A percentile compares a stretch with the other conserved stretches of the same genome.
Evolutionary conservation across 2,329 filamentous ascomycete genomes (phyloP).

Genomic region (Fusarium acutatum): DNA sequence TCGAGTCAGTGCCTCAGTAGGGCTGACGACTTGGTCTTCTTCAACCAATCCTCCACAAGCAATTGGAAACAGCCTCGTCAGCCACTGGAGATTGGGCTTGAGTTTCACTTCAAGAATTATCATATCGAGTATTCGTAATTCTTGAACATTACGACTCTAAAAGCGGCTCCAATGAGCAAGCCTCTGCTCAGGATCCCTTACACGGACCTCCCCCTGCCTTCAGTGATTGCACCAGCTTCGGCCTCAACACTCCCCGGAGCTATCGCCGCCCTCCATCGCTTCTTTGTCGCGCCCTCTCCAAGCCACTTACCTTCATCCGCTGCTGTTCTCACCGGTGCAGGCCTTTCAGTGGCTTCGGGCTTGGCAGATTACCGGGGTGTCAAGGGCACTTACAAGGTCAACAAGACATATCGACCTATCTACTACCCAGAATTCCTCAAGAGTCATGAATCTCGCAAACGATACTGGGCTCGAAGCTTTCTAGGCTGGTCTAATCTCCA

Average conservation of each 20-base stretch:
- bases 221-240: slow-evolving; percentile 76
- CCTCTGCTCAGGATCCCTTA: slow-evolving; percentile 90
- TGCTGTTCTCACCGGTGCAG: slow-evolving; percentile 77
- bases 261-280: slow-evolving; percentile 77
- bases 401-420: slow-evolving; percentile 89
- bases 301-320: slow-evolving; percentile 57
- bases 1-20: background rate
- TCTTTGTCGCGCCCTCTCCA: slow-evolving; percentile 72
- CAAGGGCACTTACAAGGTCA: slow-evolving; percentile 91
- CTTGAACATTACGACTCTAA: background rate
- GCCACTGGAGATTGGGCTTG: background rate
- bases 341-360: slow-evolving; percentile 91
- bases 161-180: slow-evolving; percentile 63
- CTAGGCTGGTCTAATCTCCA: slow-evolving; percentile 88
- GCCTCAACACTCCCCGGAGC: slow-evolving; percentile 77
- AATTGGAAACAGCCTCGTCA: slow-evolving; percentile 34
- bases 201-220: slow-evolving; percentile 80
- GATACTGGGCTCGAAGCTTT: slow-evolving; percentile 97
- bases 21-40: background rate
- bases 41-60: slow-evolving; percentile 19
- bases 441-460: slow-evolving; percentile 84
- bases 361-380: slow-evolving; percentile 91
- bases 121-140: background rate
- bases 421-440: slow-evolving; percentile 90
- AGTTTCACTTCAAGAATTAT: background rate